Conservation (phyloP, 257 asterid genomes). For the Ilex aquifolium region DNA sequence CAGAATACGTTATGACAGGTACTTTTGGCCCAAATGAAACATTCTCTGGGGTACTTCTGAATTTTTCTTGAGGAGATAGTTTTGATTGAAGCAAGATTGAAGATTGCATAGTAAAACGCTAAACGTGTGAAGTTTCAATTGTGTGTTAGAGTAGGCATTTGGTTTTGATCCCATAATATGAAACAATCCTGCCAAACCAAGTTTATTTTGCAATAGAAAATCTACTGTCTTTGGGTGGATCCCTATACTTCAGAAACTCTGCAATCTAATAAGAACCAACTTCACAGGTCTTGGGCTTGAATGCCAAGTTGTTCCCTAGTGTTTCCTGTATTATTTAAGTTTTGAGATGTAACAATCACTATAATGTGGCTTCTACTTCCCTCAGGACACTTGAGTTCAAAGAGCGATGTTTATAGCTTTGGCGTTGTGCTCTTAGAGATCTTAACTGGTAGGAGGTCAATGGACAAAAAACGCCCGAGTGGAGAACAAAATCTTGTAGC, state of each 20-base stretch:
- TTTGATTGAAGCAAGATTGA: background rate
- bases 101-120: background rate
- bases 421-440: conserved; percentile 90
- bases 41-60: too few relatives aligned
- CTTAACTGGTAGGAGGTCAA: conserved; percentile 77
- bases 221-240: too few relatives aligned
- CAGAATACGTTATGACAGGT: conserved; percentile 98
- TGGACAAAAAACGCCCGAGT: conserved; percentile 87
- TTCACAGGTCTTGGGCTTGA: too few relatives aligned
- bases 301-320: too few relatives aligned
- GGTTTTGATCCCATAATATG: background rate
- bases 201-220: too few relatives aligned
- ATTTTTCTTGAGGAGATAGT: too few relatives aligned
- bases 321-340: background rate
- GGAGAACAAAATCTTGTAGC: conserved; percentile 90
- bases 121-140: background rate
- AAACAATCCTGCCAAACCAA: too few relatives aligned
- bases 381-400: conserved; percentile 79
- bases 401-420: conserved; percentile 89
- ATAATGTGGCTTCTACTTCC: conserved; percentile 7
- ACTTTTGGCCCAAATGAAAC: background rate
- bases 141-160: background rate
- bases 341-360: background rate
- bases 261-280: too few relatives aligned
- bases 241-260: too few relatives aligned